phyloP scores from a whole-genome alignment of 2,329 filamentous ascomycete genomes.

The Colletotrichum somersetense region DNA sequence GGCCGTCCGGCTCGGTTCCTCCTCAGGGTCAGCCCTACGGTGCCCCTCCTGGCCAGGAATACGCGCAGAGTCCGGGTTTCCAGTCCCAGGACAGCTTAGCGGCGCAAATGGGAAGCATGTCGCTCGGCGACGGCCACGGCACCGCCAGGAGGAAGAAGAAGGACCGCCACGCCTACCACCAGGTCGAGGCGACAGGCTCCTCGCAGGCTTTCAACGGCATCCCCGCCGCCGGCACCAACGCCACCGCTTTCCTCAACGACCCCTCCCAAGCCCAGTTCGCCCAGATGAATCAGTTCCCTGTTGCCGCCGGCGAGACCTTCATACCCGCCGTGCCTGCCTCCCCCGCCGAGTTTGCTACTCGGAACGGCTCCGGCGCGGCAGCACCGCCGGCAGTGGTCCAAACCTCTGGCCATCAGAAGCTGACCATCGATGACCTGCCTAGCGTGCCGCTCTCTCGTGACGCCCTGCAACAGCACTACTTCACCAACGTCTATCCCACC shows the following conservation, averaged over 20 bases:
- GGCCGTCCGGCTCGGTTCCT: conserved; percentile 49
- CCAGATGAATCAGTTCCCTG: conserved; percentile 71
- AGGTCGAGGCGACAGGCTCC: conserved; percentile 78
- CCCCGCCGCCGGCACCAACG: conserved; percentile 67
- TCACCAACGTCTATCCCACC: conserved; percentile 90
- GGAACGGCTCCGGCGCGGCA: conserved; percentile 54
- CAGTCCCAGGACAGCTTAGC: conserved; percentile 66
- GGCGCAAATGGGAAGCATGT: conserved; percentile 84
- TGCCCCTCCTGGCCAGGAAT: conserved; percentile 48
- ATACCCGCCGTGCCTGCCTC: conserved; percentile 44
- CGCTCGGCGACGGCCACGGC: conserved; percentile 68
- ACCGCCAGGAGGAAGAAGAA: conserved; percentile 84
- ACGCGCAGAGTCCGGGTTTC: conserved; percentile 49
- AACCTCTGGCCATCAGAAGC: conserved; percentile 76
- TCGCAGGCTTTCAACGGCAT: conserved; percentile 79
- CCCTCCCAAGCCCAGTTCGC: conserved; percentile 57
- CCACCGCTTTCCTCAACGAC: conserved; percentile 55
- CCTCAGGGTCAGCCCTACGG: conserved; percentile 50
- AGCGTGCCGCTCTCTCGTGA: conserved; percentile 91
- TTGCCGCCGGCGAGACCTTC: conserved; percentile 63
- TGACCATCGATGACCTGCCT: conserved; percentile 93
- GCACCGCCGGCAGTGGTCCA: conserved; percentile 62
- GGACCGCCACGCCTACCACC: conserved; percentile 93
- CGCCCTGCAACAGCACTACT: conserved; percentile 83
- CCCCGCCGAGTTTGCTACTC: conserved; percentile 46